Percentiles rank a stretch among this genome's conserved stretches.
phyloP scores from a whole-genome alignment of 2,329 filamentous ascomycete genomes.

The Leptographium radiaticola region DNA sequence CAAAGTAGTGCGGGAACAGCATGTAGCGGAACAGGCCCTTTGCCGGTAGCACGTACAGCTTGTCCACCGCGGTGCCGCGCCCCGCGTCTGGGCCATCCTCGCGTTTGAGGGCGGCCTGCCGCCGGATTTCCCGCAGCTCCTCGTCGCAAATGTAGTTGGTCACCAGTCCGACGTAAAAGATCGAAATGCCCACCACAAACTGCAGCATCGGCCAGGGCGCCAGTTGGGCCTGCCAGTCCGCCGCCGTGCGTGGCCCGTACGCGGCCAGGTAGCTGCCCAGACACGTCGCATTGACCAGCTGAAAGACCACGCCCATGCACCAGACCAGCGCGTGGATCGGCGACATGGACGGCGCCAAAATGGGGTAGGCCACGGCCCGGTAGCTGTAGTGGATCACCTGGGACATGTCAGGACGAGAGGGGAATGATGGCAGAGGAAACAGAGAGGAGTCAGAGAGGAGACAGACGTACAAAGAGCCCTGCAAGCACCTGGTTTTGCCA shows the following conservation, averaged over 20 bases:
- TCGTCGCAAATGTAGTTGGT: slow-evolving; percentile 86
- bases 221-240: slow-evolving; percentile 32
- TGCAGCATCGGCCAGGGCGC: slow-evolving; percentile 24
- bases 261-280: slow-evolving; percentile 77
- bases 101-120: slow-evolving; percentile 30
- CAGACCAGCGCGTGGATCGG: slow-evolving; percentile 67
- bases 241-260: slow-evolving; percentile 55
- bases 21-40: slow-evolving; percentile 72
- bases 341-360: slow-evolving; percentile 84
- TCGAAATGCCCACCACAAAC: slow-evolving; percentile 50
- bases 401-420: not conserved
- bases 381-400: slow-evolving; percentile 79
- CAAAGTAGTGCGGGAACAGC: slow-evolving; percentile 87
- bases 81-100: not conserved
- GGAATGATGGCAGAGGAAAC: not conserved
- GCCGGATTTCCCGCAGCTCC: slow-evolving; percentile 73
- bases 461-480: slow-evolving; percentile 44
- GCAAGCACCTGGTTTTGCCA: slow-evolving; percentile 69
- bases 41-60: slow-evolving; percentile 78
- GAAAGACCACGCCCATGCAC: slow-evolving; percentile 54
- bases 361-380: slow-evolving; percentile 70
- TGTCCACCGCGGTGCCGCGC: slow-evolving; percentile 37
- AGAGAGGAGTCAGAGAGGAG: no score
- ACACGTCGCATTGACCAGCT: slow-evolving; percentile 65
- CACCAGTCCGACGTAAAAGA: slow-evolving; percentile 66